Percentiles rank a stretch among this genome's conserved stretches.
These are phyloP conservation scores for Endoconidiophora polonica DNA, from an alignment of 2,329 filamentous ascomycete genomes.

Conservation along the genomic window DNA sequence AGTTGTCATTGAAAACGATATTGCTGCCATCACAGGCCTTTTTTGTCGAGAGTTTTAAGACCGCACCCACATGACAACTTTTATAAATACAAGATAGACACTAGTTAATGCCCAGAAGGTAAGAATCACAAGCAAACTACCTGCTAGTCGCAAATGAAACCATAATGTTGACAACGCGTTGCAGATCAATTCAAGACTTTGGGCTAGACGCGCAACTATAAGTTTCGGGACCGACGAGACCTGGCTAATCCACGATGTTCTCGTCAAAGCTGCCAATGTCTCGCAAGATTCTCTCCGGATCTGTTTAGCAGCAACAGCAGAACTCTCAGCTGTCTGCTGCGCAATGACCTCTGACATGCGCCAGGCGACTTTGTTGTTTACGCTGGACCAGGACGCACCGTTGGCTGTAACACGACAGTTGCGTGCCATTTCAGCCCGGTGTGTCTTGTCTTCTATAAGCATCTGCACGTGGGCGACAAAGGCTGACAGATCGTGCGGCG, in stretches of 20 bases:
- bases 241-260: no score
- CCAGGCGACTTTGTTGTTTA: slow-evolving; percentile 53
- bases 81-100: slow-evolving; percentile 32
- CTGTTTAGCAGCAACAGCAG: slow-evolving; percentile 14
- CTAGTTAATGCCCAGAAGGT: slow-evolving; percentile 33
- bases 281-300: slow-evolving; percentile 17
- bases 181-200: no score
- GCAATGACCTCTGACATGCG: slow-evolving; percentile 39
- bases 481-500: slow-evolving; percentile 38
- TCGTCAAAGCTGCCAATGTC: neutral
- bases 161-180: neutral
- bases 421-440: slow-evolving; percentile 29
- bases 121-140: slow-evolving; percentile 29
- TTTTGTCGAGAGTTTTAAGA: neutral
- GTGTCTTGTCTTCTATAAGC: slow-evolving; percentile 28
- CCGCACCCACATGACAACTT: slow-evolving; percentile 24
- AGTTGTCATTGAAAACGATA: no score
- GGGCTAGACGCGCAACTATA: no score
- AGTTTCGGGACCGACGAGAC: no score
- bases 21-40: no score
- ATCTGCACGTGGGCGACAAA: slow-evolving; percentile 39
- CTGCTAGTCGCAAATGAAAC: slow-evolving; percentile 27
- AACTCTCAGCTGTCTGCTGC: slow-evolving; percentile 19
- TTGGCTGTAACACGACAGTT: slow-evolving; percentile 39
- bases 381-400: slow-evolving; percentile 53